Conservation (phyloP, 352 stramenopile genomes). For the Phytophthora brassicae region DNA sequence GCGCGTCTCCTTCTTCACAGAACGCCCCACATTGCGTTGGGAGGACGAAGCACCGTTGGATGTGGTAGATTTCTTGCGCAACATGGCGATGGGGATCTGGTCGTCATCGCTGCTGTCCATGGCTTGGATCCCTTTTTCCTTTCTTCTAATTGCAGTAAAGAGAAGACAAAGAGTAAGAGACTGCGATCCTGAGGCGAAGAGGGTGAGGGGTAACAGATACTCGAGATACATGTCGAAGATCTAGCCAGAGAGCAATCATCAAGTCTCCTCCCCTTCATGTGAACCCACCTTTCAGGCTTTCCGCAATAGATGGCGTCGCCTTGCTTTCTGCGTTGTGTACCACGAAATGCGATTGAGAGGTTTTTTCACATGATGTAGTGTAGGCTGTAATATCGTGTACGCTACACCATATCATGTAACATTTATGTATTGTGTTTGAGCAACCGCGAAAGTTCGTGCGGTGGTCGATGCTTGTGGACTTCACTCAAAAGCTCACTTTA, state of each 20-base stretch:
- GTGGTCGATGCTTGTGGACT: background rate
- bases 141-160: background rate
- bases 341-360: background rate
- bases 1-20: constrained; percentile 36
- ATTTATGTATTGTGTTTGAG: constrained; percentile 22
- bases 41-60: constrained; percentile 12
- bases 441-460: constrained; percentile 12
- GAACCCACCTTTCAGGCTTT: constrained; percentile 24
- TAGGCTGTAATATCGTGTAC: background rate
- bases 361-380: background rate
- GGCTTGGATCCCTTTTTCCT: background rate
- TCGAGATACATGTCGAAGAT: too few relatives aligned
- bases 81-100: constrained; percentile 65
- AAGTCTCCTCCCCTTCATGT: constrained; percentile 9
- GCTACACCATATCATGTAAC: background rate
- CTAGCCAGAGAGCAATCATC: background rate
- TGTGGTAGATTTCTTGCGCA: constrained; percentile 51
- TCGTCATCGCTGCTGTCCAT: constrained; percentile 85
- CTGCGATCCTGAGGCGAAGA: constrained; percentile 5
- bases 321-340: too few relatives aligned
- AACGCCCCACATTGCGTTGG: constrained; percentile 8
- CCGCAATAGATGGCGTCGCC: constrained; percentile 13
- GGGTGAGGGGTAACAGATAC: background rate
- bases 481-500: constrained; percentile 4
- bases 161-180: background rate